Evolutionary conservation across 192 early-diverging fungal species (phyloP).

Genomic region (Coemansia sp.): DNA sequence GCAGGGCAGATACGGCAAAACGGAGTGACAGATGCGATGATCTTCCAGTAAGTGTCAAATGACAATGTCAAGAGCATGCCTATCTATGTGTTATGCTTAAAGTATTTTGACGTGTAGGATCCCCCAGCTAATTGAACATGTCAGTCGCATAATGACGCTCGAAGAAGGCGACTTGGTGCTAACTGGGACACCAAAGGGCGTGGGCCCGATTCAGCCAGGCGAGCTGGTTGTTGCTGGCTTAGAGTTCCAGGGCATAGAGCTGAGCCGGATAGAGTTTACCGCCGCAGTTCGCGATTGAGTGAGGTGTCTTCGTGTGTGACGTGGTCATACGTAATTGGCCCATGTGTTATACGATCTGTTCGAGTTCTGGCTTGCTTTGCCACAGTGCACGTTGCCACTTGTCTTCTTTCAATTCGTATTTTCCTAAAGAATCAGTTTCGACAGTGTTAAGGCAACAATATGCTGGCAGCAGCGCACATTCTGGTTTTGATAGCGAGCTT

Average conservation of each 20-base stretch:
- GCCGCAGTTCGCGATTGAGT: constrained; percentile 23
- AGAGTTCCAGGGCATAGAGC: constrained; percentile 42
- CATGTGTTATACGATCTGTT: not conserved
- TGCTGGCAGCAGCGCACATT: not conserved
- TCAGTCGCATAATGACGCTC: constrained; percentile 85
- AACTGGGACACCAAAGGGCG: constrained; percentile 90
- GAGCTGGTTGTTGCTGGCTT: constrained; percentile 76
- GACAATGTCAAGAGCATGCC: not conserved
- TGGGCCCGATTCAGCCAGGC: constrained; percentile 80
- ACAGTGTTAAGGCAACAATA: not conserved
- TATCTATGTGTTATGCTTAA: not conserved
- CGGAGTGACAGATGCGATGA: constrained; percentile 89
- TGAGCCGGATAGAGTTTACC: constrained; percentile 44
- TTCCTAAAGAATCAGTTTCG: not conserved
- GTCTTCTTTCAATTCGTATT: not conserved
- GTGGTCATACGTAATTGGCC: constrained; percentile 4
- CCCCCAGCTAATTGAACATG: constrained; percentile 75
- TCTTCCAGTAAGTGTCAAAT: constrained; percentile 67
- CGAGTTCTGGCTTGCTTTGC: not conserved
- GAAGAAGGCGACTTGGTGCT: constrained; percentile 89
- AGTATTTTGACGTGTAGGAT: constrained; percentile 53
- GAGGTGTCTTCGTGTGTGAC: not conserved
- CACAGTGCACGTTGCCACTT: not conserved
- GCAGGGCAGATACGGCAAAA: constrained; percentile 76
- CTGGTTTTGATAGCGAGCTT: constrained; percentile 9